Conservation (phyloP, 352 stramenopile species). For the Globisporangium middletonii region DNA sequence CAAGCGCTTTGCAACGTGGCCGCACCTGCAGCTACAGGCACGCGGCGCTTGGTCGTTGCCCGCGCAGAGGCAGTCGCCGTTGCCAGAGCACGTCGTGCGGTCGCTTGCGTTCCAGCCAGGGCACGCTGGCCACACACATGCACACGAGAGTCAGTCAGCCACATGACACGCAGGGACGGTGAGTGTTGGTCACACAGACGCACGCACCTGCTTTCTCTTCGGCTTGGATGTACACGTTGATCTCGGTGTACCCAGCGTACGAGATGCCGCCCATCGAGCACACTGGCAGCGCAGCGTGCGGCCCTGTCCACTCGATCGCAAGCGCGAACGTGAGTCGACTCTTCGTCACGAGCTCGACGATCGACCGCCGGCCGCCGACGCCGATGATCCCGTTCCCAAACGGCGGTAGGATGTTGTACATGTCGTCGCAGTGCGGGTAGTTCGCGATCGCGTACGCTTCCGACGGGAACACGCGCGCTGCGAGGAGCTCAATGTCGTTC, state of each 20-base stretch:
- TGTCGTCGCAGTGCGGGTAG: conserved; percentile 83
- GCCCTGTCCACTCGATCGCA: conserved; percentile 52
- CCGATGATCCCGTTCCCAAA: conserved; percentile 73
- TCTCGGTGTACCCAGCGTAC: conserved; percentile 63
- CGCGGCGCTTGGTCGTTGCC: conserved; percentile 52
- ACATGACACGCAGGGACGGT: not conserved
- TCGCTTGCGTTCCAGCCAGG: conserved; percentile 64
- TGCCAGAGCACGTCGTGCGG: conserved; percentile 41
- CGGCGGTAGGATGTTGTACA: conserved; percentile 79
- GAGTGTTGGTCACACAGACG: not conserved
- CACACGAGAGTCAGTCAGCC: not conserved
- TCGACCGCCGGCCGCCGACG: conserved; percentile 48
- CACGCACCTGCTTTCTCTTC: conserved; percentile 66
- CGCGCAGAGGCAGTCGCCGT: conserved; percentile 69
- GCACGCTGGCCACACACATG: conserved; percentile 29
- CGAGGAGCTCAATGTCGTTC: conserved; percentile 58
- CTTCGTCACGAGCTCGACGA: conserved; percentile 44
- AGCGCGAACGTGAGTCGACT: conserved; percentile 40
- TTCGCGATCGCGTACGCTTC: conserved; percentile 57
- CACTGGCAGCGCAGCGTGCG: conserved; percentile 42
- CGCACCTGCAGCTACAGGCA: conserved; percentile 65
- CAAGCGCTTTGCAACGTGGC: conserved; percentile 1
- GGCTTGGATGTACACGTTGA: conserved; percentile 78
- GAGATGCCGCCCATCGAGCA: conserved; percentile 81
- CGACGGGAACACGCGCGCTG: conserved; percentile 44